Evolutionary conservation across 352 stramenopile genomes (phyloP).

Genomic region (Phytophthora sp.): DNA sequence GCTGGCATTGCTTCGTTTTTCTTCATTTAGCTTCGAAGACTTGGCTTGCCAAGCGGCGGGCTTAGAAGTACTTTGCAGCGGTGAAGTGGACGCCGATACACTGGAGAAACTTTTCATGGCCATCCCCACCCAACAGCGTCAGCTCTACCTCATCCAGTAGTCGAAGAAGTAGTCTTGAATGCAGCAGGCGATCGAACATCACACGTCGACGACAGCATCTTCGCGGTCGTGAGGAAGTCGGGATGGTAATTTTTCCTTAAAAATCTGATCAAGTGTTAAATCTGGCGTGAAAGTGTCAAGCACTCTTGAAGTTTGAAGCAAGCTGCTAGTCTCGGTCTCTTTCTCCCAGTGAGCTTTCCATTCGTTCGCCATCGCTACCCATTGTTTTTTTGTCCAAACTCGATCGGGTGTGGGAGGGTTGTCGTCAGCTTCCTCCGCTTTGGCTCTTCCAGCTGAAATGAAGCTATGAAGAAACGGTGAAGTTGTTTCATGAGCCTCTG

Average conservation of each 20-base stretch:
- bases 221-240: conserved; percentile 67
- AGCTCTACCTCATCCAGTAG: conserved; percentile 17
- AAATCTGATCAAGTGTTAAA: conserved; percentile 68
- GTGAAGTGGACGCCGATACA: conserved; percentile 40
- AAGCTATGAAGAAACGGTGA: conserved; percentile 26
- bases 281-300: conserved; percentile 43
- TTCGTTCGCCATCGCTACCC: conserved; percentile 42
- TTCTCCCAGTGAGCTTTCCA: conserved; percentile 59
- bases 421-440: conserved; percentile 23
- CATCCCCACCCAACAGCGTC: conserved; percentile 50
- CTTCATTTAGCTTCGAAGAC: conserved; percentile 43
- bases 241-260: conserved; percentile 78
- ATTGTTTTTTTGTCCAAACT: conserved; percentile 61
- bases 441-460: conserved; percentile 14
- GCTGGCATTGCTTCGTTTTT: not conserved
- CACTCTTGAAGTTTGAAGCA: conserved; percentile 37
- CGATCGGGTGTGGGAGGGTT: conserved; percentile 15
- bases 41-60: conserved; percentile 47
- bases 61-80: conserved; percentile 49
- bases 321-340: conserved; percentile 46
- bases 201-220: conserved; percentile 79
- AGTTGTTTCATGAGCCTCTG: conserved; percentile 19
- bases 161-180: not conserved
- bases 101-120: conserved; percentile 57
- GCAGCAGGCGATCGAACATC: not conserved